Base-by-base conservation (phyloP, 306 rosid genomes). In the Mimosa pudica region DNA sequence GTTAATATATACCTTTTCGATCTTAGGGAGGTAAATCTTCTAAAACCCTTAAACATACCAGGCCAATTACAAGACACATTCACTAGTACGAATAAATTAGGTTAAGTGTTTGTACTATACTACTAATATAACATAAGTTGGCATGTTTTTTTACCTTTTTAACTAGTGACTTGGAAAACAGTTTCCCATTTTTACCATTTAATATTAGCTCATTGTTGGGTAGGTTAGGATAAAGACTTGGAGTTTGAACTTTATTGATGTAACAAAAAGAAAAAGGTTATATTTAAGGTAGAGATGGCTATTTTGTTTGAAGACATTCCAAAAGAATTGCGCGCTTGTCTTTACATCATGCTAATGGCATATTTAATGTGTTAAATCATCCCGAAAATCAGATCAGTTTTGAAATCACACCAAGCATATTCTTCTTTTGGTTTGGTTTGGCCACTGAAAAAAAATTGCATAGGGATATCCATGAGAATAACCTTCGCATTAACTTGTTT, bases 311-410 rank as follows among this genome's bases (percentile, higher is more conserved):
- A 67, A 10, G 64, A 81, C 63, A 70, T 82, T 78, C 13, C 54
- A 58, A 72, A 86, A 35, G 70, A 76, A 24, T 47, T 64, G 44
- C 70, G 38, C 38, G 58, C 67, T 55, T 74, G 79, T 33, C 44
- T 82, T 79, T 76, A 57, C 74, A 83, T 82, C 70, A 73, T 46
- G 69, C 36, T 48, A 61, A 78, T 82, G 79, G 76, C 48, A n/a
- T 35, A 20, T 48, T 38, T 83, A 66, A 8, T 48, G 30, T 60
- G 67, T 36, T 16, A 68, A 65, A 48, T 54, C 36, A 42, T 44
- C 74, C 16, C 47, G 51, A 61, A 70, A 69, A 61, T 75, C 48
- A 52, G 18, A 51, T 75, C 18, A 33, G 6, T 61, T 48, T 38
- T 67, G 69, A 67, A 74, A 74, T 68, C 57, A 41, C 30, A n/a